Conservation (phyloP, 2,329 filamentous ascomycete species). For the Ceratocystis papillata region DNA sequence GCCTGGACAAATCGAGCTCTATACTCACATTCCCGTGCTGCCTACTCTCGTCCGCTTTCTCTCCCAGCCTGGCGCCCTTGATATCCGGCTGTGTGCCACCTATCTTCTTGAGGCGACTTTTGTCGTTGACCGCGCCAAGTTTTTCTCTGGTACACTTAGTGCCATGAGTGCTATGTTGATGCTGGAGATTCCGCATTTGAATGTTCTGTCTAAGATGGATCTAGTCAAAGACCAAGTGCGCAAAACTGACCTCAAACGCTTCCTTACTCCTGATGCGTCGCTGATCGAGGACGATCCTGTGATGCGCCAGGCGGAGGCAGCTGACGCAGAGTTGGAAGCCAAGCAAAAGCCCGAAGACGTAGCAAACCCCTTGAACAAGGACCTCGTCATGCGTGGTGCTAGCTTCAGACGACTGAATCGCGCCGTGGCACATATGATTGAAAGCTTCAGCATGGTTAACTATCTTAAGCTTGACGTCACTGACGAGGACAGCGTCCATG, state of each 20-base stretch:
- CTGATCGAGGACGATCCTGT: constrained; percentile 70
- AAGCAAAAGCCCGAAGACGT: constrained; percentile 34
- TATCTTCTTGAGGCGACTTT: constrained; percentile 95
- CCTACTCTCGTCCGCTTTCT: constrained; percentile 75
- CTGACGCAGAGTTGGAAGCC: constrained; percentile 55
- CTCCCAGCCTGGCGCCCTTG: constrained; percentile 65
- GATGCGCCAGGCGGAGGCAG: constrained; percentile 31
- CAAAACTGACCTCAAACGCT: constrained; percentile 79
- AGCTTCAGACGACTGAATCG: constrained; percentile 76
- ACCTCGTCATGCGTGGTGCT: constrained; percentile 65
- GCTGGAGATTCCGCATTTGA: constrained; percentile 93
- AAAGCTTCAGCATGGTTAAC: constrained; percentile 96
- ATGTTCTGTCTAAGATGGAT: constrained; percentile 96
- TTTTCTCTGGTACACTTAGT: constrained; percentile 88
- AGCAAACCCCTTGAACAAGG: constrained; percentile 51
- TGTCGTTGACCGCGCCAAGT: constrained; percentile 90
- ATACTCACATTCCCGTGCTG: constrained; percentile 90
- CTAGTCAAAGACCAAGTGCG: constrained; percentile 80
- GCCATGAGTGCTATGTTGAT: constrained; percentile 99
- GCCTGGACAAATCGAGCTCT: constrained; percentile 97
- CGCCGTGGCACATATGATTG: constrained; percentile 82
- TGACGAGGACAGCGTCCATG: constrained; percentile 80
- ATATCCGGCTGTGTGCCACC: constrained; percentile 83
- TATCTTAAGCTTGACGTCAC: constrained; percentile 84
- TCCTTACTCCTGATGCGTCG: constrained; percentile 73